These are phyloP conservation scores for Chlorociboria aeruginascens DNA, from an alignment of 495 filamentous ascomycete genomes.

Conservation along the genomic window DNA sequence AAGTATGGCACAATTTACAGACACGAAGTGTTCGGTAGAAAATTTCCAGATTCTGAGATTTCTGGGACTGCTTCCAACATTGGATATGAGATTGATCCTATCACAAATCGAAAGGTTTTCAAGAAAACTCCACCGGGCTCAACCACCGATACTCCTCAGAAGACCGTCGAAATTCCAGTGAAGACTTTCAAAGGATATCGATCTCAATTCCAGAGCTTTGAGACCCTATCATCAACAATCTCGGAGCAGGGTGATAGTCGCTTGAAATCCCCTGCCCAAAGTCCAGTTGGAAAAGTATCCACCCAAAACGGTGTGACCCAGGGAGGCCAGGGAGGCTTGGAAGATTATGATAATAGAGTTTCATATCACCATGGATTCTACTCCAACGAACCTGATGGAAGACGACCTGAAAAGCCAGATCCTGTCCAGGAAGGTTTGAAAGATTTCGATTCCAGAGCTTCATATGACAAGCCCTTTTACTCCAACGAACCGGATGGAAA, in stretches of 20 bases:
- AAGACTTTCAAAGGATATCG: constrained; percentile 27
- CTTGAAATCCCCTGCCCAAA: not conserved
- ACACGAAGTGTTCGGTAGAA: constrained; percentile 1
- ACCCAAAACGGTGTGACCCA: not conserved
- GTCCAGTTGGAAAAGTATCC: constrained; percentile 5
- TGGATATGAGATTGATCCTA: constrained; percentile 46
- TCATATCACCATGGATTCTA: not conserved
- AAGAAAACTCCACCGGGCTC: constrained; percentile 10
- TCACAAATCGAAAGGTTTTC: constrained; percentile 45
- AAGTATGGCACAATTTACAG: not conserved
- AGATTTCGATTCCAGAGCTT: constrained; percentile 4
- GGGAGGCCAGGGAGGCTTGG: constrained; percentile 19
- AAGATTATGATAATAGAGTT: constrained; percentile 7
- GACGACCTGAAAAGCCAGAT: not conserved
- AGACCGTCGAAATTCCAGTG: constrained; percentile 20
- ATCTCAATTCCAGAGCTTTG: constrained; percentile 24
- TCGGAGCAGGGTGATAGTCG: not conserved
- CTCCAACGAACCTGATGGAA: not conserved
- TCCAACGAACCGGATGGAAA: constrained; percentile 8
- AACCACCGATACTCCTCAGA: not conserved
- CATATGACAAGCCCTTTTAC: not conserved
- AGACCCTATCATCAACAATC: constrained; percentile 3
- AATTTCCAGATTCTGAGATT: not conserved
- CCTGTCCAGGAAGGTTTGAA: constrained; percentile 6
- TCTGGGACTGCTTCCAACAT: not conserved